These are phyloP conservation scores for Fusarium compactum DNA, from an alignment of 2,329 filamentous ascomycete species.

Conservation along the genomic window DNA sequence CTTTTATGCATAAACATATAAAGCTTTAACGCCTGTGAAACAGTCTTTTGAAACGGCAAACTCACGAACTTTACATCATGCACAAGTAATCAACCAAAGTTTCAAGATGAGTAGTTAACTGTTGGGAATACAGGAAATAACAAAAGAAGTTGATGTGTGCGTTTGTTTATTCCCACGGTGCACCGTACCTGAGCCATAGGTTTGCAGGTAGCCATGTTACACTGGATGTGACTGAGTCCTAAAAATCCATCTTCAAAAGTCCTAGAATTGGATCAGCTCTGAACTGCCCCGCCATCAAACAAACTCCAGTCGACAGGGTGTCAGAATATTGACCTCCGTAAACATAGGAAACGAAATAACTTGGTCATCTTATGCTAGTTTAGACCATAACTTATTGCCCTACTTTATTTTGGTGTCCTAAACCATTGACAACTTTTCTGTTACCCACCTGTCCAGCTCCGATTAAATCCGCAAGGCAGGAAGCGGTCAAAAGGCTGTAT, in stretches of 20 bases:
- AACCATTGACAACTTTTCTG: not conserved
- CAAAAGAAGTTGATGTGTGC: slow-evolving; percentile 1
- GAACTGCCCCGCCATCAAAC: slow-evolving; percentile 16
- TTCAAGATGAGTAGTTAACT: not conserved
- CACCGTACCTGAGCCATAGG: not conserved
- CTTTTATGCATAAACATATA: slow-evolving; percentile 16
- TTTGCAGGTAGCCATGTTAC: slow-evolving; percentile 1
- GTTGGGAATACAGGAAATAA: not conserved
- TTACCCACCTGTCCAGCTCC: slow-evolving; percentile 2
- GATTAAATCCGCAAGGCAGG: slow-evolving; percentile 31
- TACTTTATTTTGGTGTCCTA: not conserved
- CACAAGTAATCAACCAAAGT: not conserved
- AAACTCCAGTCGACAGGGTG: not conserved
- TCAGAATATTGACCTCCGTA: not conserved
- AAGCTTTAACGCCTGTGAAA: slow-evolving; percentile 28
- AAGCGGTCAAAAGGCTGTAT: slow-evolving; percentile 24
- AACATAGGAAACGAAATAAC: not conserved
- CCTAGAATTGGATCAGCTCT: slow-evolving; percentile 9
- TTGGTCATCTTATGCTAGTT: not conserved
- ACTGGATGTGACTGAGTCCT: slow-evolving; percentile 25
- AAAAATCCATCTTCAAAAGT: slow-evolving; percentile 15
- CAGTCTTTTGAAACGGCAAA: slow-evolving; percentile 29
- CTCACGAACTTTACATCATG: not conserved
- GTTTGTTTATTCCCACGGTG: slow-evolving; percentile 24
- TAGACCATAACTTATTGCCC: not conserved